Percentiles rank a stretch among this genome's conserved stretches.
Conservation (phyloP, 2,329 filamentous ascomycete genomes). For the Whalleya microplaca region DNA sequence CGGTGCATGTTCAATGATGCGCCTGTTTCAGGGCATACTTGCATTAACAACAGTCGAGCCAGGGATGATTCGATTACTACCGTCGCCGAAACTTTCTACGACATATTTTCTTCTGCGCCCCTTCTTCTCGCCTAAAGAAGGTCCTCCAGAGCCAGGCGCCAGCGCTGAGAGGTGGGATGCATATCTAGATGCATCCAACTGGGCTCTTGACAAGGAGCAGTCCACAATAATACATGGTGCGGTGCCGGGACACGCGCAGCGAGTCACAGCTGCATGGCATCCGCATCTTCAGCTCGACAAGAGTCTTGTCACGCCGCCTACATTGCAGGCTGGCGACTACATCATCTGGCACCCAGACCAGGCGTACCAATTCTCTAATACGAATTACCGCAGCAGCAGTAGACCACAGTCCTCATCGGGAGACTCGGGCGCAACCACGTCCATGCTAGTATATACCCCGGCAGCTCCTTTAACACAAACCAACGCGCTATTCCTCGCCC, state of each 20-base stretch:
- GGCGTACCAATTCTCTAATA: conserved; percentile 54
- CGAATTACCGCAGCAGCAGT: conserved; percentile 41
- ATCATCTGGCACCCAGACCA: conserved; percentile 63
- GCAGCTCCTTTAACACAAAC: conserved; percentile 61
- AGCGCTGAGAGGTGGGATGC: conserved; percentile 47
- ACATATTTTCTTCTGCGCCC: conserved; percentile 55
- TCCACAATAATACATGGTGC: conserved; percentile 62
- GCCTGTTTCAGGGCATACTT: conserved; percentile 62
- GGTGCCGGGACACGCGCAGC: conserved; percentile 61
- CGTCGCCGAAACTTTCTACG: conserved; percentile 52
- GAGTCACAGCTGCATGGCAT: conserved; percentile 61
- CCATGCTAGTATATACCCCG: conserved; percentile 59
- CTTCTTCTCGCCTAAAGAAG: conserved; percentile 53
- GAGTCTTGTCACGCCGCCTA: conserved; percentile 59
- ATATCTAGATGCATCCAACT: conserved; percentile 50
- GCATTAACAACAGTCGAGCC: conserved; percentile 56
- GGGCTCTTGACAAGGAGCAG: conserved; percentile 50
- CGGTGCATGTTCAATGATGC: conserved; percentile 60
- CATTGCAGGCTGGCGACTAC: conserved; percentile 59
- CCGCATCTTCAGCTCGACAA: conserved; percentile 57
- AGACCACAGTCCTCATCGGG: conserved; percentile 32
- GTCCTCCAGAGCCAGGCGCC: conserved; percentile 42
- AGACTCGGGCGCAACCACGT: conserved; percentile 31
- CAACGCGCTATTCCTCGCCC: conserved; percentile 59
- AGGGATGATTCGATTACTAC: conserved; percentile 51